These are phyloP conservation scores for Sporisorium exsertum DNA, from an alignment of 1,284 basidiomycete genomes.

Conservation along the genomic window DNA sequence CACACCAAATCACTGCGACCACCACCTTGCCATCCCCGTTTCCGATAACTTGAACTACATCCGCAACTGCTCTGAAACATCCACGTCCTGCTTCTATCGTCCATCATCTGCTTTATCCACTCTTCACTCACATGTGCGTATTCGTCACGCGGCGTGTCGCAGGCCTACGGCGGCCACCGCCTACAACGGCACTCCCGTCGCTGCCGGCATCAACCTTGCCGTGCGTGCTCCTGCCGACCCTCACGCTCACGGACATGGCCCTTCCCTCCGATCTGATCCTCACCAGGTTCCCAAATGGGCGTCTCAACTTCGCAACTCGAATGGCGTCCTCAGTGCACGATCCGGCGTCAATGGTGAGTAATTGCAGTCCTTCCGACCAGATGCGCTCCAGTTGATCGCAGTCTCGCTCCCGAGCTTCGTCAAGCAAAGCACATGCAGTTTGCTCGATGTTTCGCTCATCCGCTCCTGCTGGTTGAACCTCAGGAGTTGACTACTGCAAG, in stretches of 20 bases:
- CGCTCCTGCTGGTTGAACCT: too few relatives aligned
- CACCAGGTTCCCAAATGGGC: conserved; percentile 56
- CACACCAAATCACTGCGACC: not conserved
- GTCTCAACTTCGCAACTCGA: conserved; percentile 47
- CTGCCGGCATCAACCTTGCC: conserved; percentile 58
- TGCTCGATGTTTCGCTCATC: too few relatives aligned
- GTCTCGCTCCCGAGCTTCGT: not conserved
- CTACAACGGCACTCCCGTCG: conserved; percentile 55
- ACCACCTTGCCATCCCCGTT: not conserved
- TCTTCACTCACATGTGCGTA: conserved; percentile 28
- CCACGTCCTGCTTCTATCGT: not conserved
- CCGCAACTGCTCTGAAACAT: not conserved
- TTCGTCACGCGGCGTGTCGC: conserved; percentile 15
- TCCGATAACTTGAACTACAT: not conserved
- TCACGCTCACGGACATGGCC: conserved; percentile 53
- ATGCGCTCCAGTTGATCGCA: not conserved
- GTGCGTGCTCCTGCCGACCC: conserved; percentile 61
- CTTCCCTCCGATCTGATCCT: conserved; percentile 53
- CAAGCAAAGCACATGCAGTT: not conserved
- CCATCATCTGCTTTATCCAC: not conserved
- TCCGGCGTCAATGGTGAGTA: conserved; percentile 57
- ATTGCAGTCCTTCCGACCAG: not conserved
- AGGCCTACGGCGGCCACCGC: conserved; percentile 57
- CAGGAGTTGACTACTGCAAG: too few relatives aligned
- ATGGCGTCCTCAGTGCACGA: conserved; percentile 51